Percentiles rank a stretch among this genome's conserved stretches.
Conservation (phyloP, 2,329 filamentous ascomycete species). For the Gaeumannomyces sp. region DNA sequence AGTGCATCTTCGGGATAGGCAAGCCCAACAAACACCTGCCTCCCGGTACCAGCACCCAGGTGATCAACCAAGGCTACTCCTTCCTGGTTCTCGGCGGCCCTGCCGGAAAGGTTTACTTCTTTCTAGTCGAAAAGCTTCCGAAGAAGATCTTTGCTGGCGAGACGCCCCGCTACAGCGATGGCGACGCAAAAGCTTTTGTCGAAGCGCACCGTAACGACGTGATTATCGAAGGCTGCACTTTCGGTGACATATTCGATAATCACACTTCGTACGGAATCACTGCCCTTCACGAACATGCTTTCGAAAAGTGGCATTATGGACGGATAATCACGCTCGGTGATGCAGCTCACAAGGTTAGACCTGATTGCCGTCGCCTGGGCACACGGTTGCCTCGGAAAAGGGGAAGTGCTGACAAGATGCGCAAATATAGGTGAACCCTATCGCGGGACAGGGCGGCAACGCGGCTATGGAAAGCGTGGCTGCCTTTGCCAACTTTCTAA, state of each 20-base stretch:
- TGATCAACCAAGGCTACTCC: slow-evolving; percentile 9
- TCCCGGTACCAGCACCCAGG: slow-evolving; percentile 5
- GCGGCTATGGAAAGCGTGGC: slow-evolving; percentile 20
- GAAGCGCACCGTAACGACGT: slow-evolving; percentile 7
- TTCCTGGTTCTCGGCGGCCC: slow-evolving; percentile 15
- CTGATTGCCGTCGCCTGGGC: no score
- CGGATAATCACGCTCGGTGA: slow-evolving; percentile 27
- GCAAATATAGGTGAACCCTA: slow-evolving; percentile 18
- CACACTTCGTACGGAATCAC: slow-evolving; percentile 22
- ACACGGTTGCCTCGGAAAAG: no score
- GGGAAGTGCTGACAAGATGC: background rate
- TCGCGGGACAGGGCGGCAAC: slow-evolving; percentile 21
- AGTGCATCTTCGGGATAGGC: slow-evolving; percentile 19
- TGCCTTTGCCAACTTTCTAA: slow-evolving; percentile 16
- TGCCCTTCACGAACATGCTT: slow-evolving; percentile 27
- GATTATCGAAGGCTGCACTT: slow-evolving; percentile 13
- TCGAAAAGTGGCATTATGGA: slow-evolving; percentile 26
- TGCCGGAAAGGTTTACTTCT: slow-evolving; percentile 17
- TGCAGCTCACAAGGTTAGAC: slow-evolving; percentile 23
- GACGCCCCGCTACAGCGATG: slow-evolving; percentile 14
- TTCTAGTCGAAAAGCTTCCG: slow-evolving; percentile 13
- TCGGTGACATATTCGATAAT: slow-evolving; percentile 14
- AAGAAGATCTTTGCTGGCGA: slow-evolving; percentile 12
- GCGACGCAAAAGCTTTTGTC: slow-evolving; percentile 12
- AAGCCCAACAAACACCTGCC: slow-evolving; percentile 10